Evolutionary conservation across 495 filamentous ascomycete genomes (phyloP), one percentile per base, ranked within the genome.

Genomic region (Haplographium delicatum): DNA sequence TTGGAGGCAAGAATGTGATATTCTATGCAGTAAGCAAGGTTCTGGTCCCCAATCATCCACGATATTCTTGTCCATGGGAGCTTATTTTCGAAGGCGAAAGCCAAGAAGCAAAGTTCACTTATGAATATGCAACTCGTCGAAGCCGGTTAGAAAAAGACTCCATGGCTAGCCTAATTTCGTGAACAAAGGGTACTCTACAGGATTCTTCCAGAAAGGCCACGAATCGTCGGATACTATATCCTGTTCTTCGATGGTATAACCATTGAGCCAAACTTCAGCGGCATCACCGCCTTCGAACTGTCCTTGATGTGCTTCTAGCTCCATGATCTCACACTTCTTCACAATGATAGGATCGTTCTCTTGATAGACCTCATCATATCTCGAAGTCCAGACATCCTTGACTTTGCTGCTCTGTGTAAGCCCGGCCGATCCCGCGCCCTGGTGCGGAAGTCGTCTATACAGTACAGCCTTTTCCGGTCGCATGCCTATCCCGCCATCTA

Each of bases 231-330:
- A 31, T 6, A 18, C 35, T 8, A 6, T 6, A 6, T 39, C 35
- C 11, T 19, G 2, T 13, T 4, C 35, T 4, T 43, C 19, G 33
- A 23, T 28, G 16, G 15, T 23, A 41, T 39, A 56, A 6, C 54
- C 54, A 43, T 42, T 27, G 10, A 42, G 19, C 54, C 54, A 57
- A 16, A 44, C 30, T 25, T 34, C 15, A 46, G 61, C 26, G 6
- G 28, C 28, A 51, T 69, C 26, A 18, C 37, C 3, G 48, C 59
- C 33, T 51, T 49, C 25, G 46, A 59, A 48, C 16, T 35, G 3
- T 19, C 48, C 47, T 28, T 57, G 35, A 47, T 56, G 20, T 59
- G 62, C 46, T 13, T 50, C 39, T 24, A 50, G 44, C 28, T 47
- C 47, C 28, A 51, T 10, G n/a, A 13, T 7, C 9, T 42, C 20